Base-by-base conservation (phyloP, 306 rosid genomes). In the Glycine latifolia region DNA sequence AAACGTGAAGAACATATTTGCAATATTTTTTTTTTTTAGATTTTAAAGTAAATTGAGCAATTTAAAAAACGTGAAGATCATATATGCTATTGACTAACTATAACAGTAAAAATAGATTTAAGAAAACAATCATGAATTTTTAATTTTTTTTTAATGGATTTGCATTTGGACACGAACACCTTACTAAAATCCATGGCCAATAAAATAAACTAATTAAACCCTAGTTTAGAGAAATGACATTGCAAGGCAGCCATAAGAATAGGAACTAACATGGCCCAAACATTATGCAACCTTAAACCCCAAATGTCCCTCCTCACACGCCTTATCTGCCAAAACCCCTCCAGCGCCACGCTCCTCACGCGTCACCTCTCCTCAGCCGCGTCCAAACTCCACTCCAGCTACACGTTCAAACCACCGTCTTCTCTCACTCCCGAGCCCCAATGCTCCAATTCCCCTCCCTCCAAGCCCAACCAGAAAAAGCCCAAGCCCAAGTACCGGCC, bases 361-460 rank as follows among this genome's bases (percentile, higher is more conserved):
- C 95, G 93, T 90, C 90, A 17, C 86, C 84, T 91, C 84, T 89
- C 86, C 71, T 82, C 86, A 35, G 10, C 86, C 17, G n/a, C 84
- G 12, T 88, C 97, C 77, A 88, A 87, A 37, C 99, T 95, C 78
- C 91, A 92, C 81, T 86, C 86, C n/a, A 85, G 55, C 46, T 93
- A 93, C 90, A 79, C 86, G 47, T 91, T 95, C 86, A 62, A 71
- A 49, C 85, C 98, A 62, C 98, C 94, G 2, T 75, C 70, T 9
- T 31, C 61, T 14, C 80, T 14, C 50, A 81, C 93, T 71, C 85
- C 89, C 3, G 8, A 70, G 53, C 61, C 90, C 67, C 83, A 82
- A 55, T 72, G 75, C 61, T 84, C 35, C 77, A 63, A 82, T 10
- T 77, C 81, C 39, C 60, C 84, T 5, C 79, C 69, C 76, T 53